phyloP scores from a whole-genome alignment of 345 rosid genomes.

The Euclidium syriacum region DNA sequence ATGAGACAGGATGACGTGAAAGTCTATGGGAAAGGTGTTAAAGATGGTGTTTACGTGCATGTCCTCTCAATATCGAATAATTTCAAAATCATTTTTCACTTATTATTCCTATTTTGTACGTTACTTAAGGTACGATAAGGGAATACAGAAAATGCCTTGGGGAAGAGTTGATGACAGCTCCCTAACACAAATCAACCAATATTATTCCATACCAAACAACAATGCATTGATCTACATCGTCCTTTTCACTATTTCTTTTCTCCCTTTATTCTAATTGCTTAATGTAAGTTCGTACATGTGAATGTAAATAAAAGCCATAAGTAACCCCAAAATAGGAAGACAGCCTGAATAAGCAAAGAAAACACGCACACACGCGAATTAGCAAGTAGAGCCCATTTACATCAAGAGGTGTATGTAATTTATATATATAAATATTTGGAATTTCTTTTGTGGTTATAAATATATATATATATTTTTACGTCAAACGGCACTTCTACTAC shows the following conservation, averaged over 20 bases:
- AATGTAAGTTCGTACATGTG: neutral
- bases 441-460: neutral
- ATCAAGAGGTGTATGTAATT: no score
- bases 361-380: no score
- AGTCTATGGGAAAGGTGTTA: neutral
- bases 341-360: no score
- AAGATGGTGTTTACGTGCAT: neutral
- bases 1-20: neutral
- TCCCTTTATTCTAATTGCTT: neutral
- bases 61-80: neutral
- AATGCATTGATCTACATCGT: neutral
- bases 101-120: neutral
- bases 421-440: no score
- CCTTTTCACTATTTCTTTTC: neutral
- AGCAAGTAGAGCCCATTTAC: no score
- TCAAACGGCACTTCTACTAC: no score
- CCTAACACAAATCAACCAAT: neutral
- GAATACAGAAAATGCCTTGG: constrained; percentile 5
- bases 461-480: no score
- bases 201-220: neutral
- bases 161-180: constrained; percentile 15
- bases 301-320: neutral
- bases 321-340: neutral
- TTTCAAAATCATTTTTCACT: neutral
- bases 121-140: constrained; percentile 5